Percentiles rank a stretch among this genome's conserved stretches.
Evolutionary conservation across 805 yeast genomes (phyloP).

Genomic region (Maudiozyma turicensis): DNA sequence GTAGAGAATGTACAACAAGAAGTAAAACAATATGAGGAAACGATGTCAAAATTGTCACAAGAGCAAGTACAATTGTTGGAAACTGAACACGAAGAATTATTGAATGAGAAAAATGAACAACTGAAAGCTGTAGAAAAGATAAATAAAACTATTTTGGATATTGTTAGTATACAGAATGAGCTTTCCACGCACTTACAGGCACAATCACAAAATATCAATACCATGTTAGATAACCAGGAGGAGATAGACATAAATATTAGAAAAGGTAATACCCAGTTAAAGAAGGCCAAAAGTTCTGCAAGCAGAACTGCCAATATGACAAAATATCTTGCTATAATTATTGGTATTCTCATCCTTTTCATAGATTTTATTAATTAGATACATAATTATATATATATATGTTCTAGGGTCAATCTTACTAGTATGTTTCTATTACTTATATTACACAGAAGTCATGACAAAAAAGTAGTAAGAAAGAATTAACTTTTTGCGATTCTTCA

Average conservation of each 20-base stretch:
- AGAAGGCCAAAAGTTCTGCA: conserved; percentile 57
- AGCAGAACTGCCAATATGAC: conserved; percentile 51
- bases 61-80: conserved; percentile 51
- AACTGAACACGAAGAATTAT: conserved; percentile 46
- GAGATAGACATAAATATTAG: conserved; percentile 54
- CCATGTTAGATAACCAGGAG: conserved; percentile 56
- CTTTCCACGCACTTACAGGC: conserved; percentile 59
- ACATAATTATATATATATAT: background rate
- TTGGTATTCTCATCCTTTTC: conserved; percentile 48
- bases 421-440: background rate
- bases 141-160: conserved; percentile 58
- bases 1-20: conserved; percentile 25
- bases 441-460: background rate
- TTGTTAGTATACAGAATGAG: conserved; percentile 66
- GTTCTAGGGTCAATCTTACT: background rate
- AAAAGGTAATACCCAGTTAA: conserved; percentile 62
- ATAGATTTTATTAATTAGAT: conserved; percentile 39
- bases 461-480: too few species aligned
- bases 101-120: conserved; percentile 50
- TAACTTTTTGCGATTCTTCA: background rate
- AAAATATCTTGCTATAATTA: conserved; percentile 42
- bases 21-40: conserved; percentile 29
- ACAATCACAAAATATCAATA: conserved; percentile 62
- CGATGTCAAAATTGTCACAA: conserved; percentile 31
- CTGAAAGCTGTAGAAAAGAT: conserved; percentile 49